Percentiles rank a stretch among this genome's conserved stretches.
These are phyloP conservation scores for Gremmenia infestans DNA, from an alignment of 2,329 filamentous ascomycete species.

Conservation along the genomic window DNA sequence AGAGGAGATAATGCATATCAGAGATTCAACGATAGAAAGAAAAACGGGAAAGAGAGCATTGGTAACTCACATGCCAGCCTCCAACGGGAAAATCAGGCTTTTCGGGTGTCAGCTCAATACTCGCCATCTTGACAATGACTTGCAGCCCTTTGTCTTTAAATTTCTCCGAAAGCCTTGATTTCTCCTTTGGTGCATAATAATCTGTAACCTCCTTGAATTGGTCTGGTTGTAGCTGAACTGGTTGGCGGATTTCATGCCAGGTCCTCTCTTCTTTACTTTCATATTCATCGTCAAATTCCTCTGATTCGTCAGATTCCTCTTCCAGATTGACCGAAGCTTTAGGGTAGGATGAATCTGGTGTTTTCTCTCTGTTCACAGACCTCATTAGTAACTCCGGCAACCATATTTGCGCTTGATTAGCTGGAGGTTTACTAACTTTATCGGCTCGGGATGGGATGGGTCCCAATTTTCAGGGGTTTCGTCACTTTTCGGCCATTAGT, in stretches of 20 bases:
- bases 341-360: not conserved
- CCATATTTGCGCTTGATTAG: not conserved
- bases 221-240: not conserved
- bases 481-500: not conserved
- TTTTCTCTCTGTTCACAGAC: not conserved
- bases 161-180: constrained; percentile 3
- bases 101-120: constrained; percentile 52
- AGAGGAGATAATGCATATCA: not conserved
- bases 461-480: not conserved
- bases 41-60: not conserved
- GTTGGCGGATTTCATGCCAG: not conserved
- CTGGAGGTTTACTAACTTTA: not conserved
- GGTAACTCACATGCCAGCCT: constrained; percentile 38
- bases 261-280: not conserved
- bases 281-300: not conserved
- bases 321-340: not conserved
- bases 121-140: constrained; percentile 56
- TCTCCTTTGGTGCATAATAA: not conserved
- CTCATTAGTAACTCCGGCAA: not conserved
- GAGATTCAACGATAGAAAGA: not conserved
- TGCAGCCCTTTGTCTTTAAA: constrained; percentile 41
- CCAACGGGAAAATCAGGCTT: constrained; percentile 43
- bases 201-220: not conserved
- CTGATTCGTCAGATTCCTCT: not conserved
- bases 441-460: not conserved